Percentiles rank a stretch among this genome's conserved stretches.
These are phyloP conservation scores for Groenewaldozyma sp. DNA, from an alignment of 1,139 yeast species.

Conservation along the genomic window DNA sequence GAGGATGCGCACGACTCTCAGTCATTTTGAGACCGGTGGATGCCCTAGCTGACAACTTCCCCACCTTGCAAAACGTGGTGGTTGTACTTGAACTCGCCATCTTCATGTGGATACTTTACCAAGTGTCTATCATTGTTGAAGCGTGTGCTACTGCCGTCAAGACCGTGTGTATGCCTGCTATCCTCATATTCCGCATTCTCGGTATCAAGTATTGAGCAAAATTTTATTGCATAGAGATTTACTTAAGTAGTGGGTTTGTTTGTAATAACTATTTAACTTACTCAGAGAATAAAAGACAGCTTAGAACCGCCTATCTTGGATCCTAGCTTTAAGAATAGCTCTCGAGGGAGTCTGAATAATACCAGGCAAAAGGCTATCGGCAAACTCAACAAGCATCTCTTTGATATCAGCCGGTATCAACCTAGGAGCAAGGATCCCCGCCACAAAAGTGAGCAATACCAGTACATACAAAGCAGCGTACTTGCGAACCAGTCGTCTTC, in stretches of 20 bases:
- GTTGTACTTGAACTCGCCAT: slow-evolving; percentile 25
- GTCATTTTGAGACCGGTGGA: slow-evolving; percentile 23
- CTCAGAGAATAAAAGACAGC: neutral
- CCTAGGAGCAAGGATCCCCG: slow-evolving; percentile 84
- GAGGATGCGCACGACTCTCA: slow-evolving; percentile 21
- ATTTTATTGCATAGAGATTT: neutral
- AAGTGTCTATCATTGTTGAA: slow-evolving; percentile 25
- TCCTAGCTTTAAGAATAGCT: neutral
- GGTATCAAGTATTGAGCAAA: slow-evolving; percentile 10
- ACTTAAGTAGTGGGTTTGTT: neutral
- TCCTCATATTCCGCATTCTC: slow-evolving; percentile 21
- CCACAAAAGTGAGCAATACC: slow-evolving; percentile 59
- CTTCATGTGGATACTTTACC: slow-evolving; percentile 27
- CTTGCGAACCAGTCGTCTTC: slow-evolving; percentile 96
- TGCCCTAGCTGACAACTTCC: slow-evolving; percentile 23
- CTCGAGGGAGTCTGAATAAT: neutral
- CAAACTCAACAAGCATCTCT: slow-evolving; percentile 1
- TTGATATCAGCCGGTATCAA: slow-evolving; percentile 27
- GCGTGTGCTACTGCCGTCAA: slow-evolving; percentile 24
- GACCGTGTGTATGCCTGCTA: slow-evolving; percentile 26
- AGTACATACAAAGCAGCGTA: slow-evolving; percentile 73
- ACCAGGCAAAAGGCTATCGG: slow-evolving; percentile 1
- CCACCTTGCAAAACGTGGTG: slow-evolving; percentile 20
- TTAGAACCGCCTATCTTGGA: too few species aligned
- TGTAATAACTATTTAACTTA: neutral